Evolutionary conservation across 116 monocot species (phyloP), one percentile per base, ranked within the genome.

Genomic region (Iris pallida): DNA sequence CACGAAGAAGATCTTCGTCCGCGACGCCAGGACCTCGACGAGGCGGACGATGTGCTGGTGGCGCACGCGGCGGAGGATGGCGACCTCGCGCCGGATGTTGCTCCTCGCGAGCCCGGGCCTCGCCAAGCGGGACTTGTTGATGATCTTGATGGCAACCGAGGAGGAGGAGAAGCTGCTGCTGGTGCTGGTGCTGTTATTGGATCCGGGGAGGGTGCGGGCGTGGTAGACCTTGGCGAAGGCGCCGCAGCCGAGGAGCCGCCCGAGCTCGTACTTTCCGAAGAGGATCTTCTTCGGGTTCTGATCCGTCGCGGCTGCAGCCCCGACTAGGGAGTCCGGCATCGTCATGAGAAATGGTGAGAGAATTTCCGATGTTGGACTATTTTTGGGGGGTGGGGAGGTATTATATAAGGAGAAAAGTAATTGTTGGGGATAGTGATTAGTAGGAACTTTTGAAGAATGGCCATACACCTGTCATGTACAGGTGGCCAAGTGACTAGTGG

Each of bases 141-240:
- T 58, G 58, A 55, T 41, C 64, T 83, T 83, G 68, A 83, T 64
- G 55, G 83, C 83, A 2, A 83, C 83, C n/a, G n/a, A n/a, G n/a
- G n/a, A n/a, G n/a, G n/a, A n/a, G n/a, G n/a, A n/a, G n/a, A n/a
- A n/a, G 55, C 70, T 77, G 46, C 68, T 68, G 13, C 73, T n/a
- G n/a, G n/a, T n/a, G n/a, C n/a, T n/a, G n/a, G n/a, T n/a, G n/a
- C n/a, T n/a, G n/a, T n/a, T n/a, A n/a, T n/a, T n/a, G n/a, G n/a
- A n/a, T n/a, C n/a, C n/a, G n/a, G n/a, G 18, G 42, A 73, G 48
- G 65, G 74, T 53, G 61, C 79, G 83, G 42, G 79, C 90, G 70
- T 76, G 70, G 80, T 83, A 83, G 30, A 90, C 90, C 76, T 81
- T 86, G 30, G 86, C 86, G 65, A 73, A 81, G 52, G 86, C 76